A percentile compares a stretch with the other conserved stretches of the same genome.
Conservation (phyloP, 176 grass and related monocot species). For the Melocanna baccifera region DNA sequence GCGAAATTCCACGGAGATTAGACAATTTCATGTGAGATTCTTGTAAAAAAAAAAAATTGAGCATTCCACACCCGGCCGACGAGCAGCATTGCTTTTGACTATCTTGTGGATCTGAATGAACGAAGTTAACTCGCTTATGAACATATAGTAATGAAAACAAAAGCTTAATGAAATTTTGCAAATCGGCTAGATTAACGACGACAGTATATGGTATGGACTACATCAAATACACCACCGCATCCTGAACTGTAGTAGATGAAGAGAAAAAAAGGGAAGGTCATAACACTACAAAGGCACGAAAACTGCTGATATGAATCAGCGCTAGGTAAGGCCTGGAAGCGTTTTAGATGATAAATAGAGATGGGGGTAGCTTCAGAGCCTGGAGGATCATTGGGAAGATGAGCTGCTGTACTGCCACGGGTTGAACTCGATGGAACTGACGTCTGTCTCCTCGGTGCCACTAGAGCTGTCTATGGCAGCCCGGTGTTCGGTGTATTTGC, state of each 20-base stretch:
- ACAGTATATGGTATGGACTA: constrained; percentile 29
- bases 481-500: constrained; percentile 68
- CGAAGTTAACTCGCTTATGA: neutral
- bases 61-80: neutral
- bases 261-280: neutral
- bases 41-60: neutral
- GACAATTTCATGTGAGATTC: neutral
- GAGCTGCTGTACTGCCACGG: constrained; percentile 77
- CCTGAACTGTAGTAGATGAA: constrained; percentile 22
- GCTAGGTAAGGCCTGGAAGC: constrained; percentile 18
- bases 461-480: constrained; percentile 50
- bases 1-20: too few relatives aligned
- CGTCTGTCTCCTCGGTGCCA: constrained; percentile 27
- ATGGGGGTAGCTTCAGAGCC: constrained; percentile 8
- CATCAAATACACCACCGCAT: constrained; percentile 48
- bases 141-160: neutral
- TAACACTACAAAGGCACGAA: constrained; percentile 48
- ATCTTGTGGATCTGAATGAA: neutral
- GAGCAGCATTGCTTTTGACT: neutral
- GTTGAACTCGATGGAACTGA: constrained; percentile 62
- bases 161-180: constrained; percentile 1
- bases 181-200: constrained; percentile 18
- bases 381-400: constrained; percentile 38
- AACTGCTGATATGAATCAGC: constrained; percentile 37
- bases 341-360: constrained; percentile 20